Evolutionary conservation across 2,329 filamentous ascomycete species (phyloP).

Genomic region (Domatiomyces catenatus): DNA sequence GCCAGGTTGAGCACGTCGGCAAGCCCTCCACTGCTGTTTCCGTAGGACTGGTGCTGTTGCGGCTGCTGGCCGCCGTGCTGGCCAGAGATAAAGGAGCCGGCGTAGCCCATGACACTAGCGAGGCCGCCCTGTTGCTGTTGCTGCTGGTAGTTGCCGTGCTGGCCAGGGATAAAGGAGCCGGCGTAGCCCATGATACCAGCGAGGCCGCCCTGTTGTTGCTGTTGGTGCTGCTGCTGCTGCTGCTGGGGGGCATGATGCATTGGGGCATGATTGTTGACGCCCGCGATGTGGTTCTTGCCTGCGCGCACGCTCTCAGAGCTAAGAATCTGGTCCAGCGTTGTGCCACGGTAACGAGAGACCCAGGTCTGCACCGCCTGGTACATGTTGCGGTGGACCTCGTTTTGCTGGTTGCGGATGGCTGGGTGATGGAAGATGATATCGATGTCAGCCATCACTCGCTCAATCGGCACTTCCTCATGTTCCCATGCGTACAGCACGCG

Average conservation of each 20-base stretch:
- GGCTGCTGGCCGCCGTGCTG: slow-evolving; percentile 8
- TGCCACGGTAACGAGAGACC: slow-evolving; percentile 53
- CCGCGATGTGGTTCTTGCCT: slow-evolving; percentile 58
- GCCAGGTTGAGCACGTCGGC: slow-evolving; percentile 13
- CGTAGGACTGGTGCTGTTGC: slow-evolving; percentile 3
- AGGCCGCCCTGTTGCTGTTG: not conserved
- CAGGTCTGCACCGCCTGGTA: slow-evolving; percentile 71
- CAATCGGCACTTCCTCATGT: slow-evolving; percentile 63
- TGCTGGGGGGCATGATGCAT: slow-evolving; percentile 1
- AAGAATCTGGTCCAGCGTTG: slow-evolving; percentile 58
- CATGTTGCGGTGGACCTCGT: slow-evolving; percentile 78
- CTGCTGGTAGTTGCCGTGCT: slow-evolving; percentile 7
- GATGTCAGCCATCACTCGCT: slow-evolving; percentile 71
- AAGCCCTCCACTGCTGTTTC: slow-evolving; percentile 9
- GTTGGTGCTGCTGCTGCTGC: slow-evolving; percentile 3
- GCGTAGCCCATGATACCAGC: not conserved
- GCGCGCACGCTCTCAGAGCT: slow-evolving; percentile 67
- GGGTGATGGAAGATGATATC: slow-evolving; percentile 82
- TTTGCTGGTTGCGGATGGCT: slow-evolving; percentile 55
- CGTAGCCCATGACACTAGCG: not conserved
- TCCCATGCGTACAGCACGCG: slow-evolving; percentile 89
- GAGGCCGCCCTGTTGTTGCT: slow-evolving; percentile 1
- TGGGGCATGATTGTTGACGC: slow-evolving; percentile 13
- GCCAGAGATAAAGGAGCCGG: slow-evolving; percentile 4
- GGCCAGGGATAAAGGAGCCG: slow-evolving; percentile 5